Base-by-base conservation (phyloP, 2,329 filamentous ascomycete genomes). In the Diaporthe caulivora region DNA sequence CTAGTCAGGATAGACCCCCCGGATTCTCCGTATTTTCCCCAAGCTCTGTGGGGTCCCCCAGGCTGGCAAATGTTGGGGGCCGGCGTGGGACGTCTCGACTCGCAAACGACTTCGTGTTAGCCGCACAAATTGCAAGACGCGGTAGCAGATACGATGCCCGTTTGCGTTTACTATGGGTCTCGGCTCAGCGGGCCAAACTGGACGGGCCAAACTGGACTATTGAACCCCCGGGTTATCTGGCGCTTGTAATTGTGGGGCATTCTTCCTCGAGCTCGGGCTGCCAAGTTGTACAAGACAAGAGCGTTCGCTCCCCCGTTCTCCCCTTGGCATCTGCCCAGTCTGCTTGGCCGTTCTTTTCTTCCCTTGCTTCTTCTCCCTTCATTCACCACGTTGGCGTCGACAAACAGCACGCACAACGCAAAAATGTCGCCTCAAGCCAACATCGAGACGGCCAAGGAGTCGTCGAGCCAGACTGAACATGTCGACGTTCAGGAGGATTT, bases 1-100 rank as follows among this genome's bases (percentile, higher is more conserved):
- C 29, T 15, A 51, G 47, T 65, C 15, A n/a, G 21, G 47, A 24
- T 47, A 37, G 11, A 21, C 62, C 62, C 62, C 44, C 62, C 62
- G 29, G 44, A 8, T 65, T 65, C 62, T 65, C 62, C 62, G 62
- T 65, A 65, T 65, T 65, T 65, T 65, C 62, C 62, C 62, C 62
- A 65, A 51, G 9, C 47, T 65, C 62, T 65, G 44, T 51, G 42
- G 44, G 62, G 44, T 21, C 29, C n/a, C 1, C 62, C 62, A 37
- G 29, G 15, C 62, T 65, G 29, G 60, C 40, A 49, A 47, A 31
- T 9, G 40, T 24, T 62, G 58, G 62, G 62, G 21, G 60, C 31
- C 54, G 18, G 54, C 42, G 42, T 44, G 31, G 62, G 62, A 51
- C 37, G 34, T n/a, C 29, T 51, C 29, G 2, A 57, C 10, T 40